Percentiles rank a stretch among this genome's conserved stretches.
These are phyloP conservation scores for Xylaria sp. DNA, from an alignment of 2,329 filamentous ascomycete species.

Conservation along the genomic window DNA sequence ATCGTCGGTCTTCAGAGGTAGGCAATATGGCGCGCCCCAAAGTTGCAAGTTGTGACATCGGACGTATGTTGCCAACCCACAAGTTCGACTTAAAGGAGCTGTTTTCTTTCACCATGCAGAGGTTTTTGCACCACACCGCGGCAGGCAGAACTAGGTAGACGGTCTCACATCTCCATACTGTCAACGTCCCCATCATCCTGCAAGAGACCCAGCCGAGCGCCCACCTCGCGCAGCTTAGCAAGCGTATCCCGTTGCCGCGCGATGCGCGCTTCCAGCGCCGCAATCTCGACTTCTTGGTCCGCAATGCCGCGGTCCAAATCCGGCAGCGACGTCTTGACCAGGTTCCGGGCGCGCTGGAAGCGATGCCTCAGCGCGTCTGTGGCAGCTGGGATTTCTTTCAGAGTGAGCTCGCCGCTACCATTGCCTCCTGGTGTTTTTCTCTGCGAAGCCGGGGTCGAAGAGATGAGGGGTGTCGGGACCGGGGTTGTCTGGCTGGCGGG, in stretches of 20 bases:
- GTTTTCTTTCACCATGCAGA: not conserved
- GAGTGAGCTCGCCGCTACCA: conserved; percentile 35
- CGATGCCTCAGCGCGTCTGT: conserved; percentile 77
- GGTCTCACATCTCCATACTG: conserved; percentile 37
- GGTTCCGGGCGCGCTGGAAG: conserved; percentile 68
- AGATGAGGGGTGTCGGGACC: conserved; percentile 18
- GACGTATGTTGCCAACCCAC: not conserved
- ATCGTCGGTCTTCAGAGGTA: too few species aligned
- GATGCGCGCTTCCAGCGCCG: conserved; percentile 59
- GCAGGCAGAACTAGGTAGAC: not conserved
- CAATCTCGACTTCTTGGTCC: conserved; percentile 68
- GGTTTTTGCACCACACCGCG: not conserved
- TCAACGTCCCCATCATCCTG: conserved; percentile 32
- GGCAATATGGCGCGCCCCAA: not conserved
- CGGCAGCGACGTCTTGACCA: conserved; percentile 56
- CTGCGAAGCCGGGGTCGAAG: not conserved
- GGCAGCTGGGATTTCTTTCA: conserved; percentile 74
- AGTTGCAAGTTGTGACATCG: not conserved
- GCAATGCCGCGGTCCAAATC: conserved; percentile 62
- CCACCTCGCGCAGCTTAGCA: conserved; percentile 47
- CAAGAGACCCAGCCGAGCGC: conserved; percentile 36
- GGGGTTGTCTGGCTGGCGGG: conserved; percentile 30
- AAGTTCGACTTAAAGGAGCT: not conserved
- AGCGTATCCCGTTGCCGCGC: conserved; percentile 56
- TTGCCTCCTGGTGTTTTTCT: not conserved